A percentile compares a stretch with the other conserved stretches of the same genome.
Conservation (phyloP, 352 stramenopile genomes). For the Globisporangium spiculum region DNA sequence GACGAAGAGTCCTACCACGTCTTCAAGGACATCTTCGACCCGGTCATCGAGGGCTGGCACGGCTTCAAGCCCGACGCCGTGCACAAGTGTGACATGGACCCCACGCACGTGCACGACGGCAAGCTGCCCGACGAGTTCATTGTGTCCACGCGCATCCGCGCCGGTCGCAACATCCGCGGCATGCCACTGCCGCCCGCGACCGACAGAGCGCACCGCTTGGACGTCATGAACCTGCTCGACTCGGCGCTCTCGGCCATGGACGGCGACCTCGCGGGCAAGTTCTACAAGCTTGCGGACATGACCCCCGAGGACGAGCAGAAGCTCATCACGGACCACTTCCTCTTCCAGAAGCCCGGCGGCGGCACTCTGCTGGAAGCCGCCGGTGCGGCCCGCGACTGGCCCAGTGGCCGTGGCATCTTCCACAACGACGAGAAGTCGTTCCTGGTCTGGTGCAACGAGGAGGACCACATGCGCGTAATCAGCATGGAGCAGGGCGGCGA, state of each 20-base stretch:
- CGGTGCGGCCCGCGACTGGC: conserved; percentile 68
- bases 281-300: conserved; percentile 82
- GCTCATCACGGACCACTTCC: conserved; percentile 71
- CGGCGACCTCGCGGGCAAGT: conserved; percentile 68
- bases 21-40: conserved; percentile 76
- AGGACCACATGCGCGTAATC: conserved; percentile 85
- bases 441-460: conserved; percentile 85
- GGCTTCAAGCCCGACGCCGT: conserved; percentile 56
- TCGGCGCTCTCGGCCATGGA: conserved; percentile 69
- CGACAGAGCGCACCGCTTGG: conserved; percentile 73
- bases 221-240: conserved; percentile 86
- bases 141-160: conserved; percentile 76
- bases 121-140: conserved; percentile 73
- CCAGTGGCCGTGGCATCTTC: conserved; percentile 75
- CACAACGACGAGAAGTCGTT: conserved; percentile 76
- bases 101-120: conserved; percentile 55
- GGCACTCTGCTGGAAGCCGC: conserved; percentile 67
- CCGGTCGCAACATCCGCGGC: conserved; percentile 79
- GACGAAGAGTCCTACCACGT: conserved; percentile 72
- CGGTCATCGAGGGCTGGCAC: conserved; percentile 69
- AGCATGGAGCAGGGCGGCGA: conserved; percentile 80
- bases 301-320: conserved; percentile 72
- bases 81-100: conserved; percentile 76
- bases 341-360: conserved; percentile 84
- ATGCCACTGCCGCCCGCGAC: conserved; percentile 81